These are phyloP conservation scores for Agapanthus africanus DNA, from an alignment of 106 monocot genomes.

Conservation along the genomic window DNA sequence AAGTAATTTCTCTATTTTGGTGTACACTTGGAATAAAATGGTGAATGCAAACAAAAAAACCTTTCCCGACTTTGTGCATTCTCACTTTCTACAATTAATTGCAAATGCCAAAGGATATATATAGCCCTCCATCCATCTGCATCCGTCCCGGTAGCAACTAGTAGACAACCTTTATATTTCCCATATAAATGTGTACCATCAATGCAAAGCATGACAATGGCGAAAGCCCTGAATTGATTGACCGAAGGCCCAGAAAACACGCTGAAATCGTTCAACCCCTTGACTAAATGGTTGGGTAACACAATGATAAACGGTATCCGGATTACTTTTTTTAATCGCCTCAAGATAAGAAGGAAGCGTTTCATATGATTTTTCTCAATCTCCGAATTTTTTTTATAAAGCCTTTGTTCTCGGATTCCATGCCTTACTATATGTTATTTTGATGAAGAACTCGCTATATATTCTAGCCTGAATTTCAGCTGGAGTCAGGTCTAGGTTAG, in stretches of 20 bases:
- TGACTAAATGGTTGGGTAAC: background rate
- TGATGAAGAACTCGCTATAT: too few relatives aligned
- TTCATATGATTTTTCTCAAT: background rate
- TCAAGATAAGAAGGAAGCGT: background rate
- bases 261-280: background rate
- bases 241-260: background rate
- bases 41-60: too few relatives aligned
- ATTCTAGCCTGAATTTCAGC: too few relatives aligned
- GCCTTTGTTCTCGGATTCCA: background rate
- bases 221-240: background rate
- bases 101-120: slow-evolving; percentile 1
- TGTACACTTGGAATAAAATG: too few relatives aligned
- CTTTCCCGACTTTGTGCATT: background rate
- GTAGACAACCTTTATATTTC: background rate
- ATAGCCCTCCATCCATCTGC: background rate
- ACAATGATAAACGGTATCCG: background rate
- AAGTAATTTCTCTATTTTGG: too few relatives aligned
- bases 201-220: background rate
- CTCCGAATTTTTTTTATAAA: background rate
- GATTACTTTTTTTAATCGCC: background rate
- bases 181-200: slow-evolving; percentile 3
- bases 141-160: background rate
- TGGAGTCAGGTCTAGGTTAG: too few relatives aligned
- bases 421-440: too few relatives aligned
- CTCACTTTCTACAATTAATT: too few relatives aligned